A percentile compares a stretch with the other conserved stretches of the same genome.
phyloP scores from a whole-genome alignment of 2,329 filamentous ascomycete species.

The Fusarium scirpi region DNA sequence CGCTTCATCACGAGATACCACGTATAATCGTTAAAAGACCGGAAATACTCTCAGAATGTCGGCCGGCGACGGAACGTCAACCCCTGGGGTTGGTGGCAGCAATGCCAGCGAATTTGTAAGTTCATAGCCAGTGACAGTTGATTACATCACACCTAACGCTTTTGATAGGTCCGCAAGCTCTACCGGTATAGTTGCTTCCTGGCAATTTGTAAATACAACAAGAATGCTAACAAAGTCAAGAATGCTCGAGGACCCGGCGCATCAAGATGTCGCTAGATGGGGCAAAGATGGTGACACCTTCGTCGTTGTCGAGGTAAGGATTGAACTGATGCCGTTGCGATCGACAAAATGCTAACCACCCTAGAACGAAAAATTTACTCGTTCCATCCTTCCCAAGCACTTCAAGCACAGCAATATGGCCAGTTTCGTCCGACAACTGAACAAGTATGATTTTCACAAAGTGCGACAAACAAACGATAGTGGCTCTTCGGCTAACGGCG shows the following conservation, averaged over 20 bases:
- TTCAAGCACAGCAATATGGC: slow-evolving; percentile 99
- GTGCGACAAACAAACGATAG: slow-evolving; percentile 70
- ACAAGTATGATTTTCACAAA: slow-evolving; percentile 99
- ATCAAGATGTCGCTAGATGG: slow-evolving; percentile 94
- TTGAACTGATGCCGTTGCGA: slow-evolving; percentile 17
- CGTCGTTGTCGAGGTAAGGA: slow-evolving; percentile 89
- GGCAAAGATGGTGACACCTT: slow-evolving; percentile 95
- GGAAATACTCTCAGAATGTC: slow-evolving; percentile 48
- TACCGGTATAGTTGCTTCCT: slow-evolving; percentile 78
- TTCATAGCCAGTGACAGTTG: slow-evolving; percentile 46
- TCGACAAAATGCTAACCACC: slow-evolving; percentile 19
- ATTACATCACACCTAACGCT: slow-evolving; percentile 42
- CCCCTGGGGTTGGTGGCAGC: slow-evolving; percentile 65
- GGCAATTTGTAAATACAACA: not conserved
- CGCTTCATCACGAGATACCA: slow-evolving; percentile 6
- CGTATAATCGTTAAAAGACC: slow-evolving; percentile 5
- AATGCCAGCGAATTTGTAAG: slow-evolving; percentile 97
- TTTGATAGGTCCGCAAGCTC: slow-evolving; percentile 87
- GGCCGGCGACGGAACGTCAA: slow-evolving; percentile 49
- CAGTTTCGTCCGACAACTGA: slow-evolving; percentile 93
- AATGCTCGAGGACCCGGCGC: slow-evolving; percentile 96
- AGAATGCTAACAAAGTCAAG: slow-evolving; percentile 40
- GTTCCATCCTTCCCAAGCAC: slow-evolving; percentile 95
- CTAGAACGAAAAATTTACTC: slow-evolving; percentile 98
- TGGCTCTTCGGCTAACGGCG: slow-evolving; percentile 52